phyloP scores from a whole-genome alignment of 106 monocot species.

The Cymbidium sinense region DNA sequence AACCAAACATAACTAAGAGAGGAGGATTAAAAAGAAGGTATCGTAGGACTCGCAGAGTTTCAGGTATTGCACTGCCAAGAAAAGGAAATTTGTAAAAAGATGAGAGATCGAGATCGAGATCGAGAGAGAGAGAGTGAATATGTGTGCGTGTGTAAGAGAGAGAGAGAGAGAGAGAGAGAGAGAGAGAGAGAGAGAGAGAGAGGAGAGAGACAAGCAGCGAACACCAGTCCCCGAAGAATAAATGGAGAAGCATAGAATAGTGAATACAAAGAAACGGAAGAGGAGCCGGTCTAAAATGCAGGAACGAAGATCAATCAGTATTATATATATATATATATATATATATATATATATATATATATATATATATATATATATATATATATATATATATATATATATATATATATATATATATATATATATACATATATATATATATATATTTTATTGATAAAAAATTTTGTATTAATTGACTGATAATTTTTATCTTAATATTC shows the following conservation, averaged over 20 bases:
- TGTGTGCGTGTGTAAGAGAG: no score
- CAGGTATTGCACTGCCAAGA: background rate
- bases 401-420: no score
- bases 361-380: no score
- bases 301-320: constrained; percentile 13
- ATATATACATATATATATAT: no score
- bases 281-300: constrained; percentile 2
- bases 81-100: background rate
- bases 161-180: background rate
- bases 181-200: background rate
- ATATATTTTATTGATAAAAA: no score
- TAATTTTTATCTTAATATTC: no score
- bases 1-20: background rate
- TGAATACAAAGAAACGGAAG: background rate
- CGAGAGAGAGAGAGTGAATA: background rate
- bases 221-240: background rate
- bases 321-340: no score
- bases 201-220: background rate
- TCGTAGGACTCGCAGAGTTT: background rate
- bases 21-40: background rate
- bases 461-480: no score
- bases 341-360: no score
- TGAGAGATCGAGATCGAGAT: background rate
- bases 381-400: no score
- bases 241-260: background rate